Conservation (phyloP, 768 basidiomycete genomes). For the Auriscalpium orientale region DNA sequence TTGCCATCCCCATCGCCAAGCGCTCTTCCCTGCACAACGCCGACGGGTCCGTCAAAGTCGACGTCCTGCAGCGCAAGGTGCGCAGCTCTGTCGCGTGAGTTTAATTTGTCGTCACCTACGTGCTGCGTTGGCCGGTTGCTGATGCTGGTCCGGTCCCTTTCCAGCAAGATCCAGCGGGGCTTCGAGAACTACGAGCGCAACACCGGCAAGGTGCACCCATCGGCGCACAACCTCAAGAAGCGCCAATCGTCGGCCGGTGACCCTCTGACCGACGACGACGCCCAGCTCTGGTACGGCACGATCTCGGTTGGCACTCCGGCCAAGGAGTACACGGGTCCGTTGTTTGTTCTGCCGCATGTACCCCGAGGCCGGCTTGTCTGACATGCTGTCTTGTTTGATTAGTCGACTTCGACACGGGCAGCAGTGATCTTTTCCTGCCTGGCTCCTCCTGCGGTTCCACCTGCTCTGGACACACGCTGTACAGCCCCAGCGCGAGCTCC, state of each 20-base stretch:
- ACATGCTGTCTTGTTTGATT: too few species aligned
- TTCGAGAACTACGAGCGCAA: neutral
- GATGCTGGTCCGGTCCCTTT: neutral
- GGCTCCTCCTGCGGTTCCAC: neutral
- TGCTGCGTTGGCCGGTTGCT: too few species aligned
- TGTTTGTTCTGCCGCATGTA: too few species aligned
- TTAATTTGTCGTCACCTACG: neutral
- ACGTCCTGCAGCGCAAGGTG: neutral
- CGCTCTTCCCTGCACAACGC: neutral
- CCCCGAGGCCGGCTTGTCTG: too few species aligned
- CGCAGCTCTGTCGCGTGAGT: neutral
- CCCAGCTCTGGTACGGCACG: slow-evolving; percentile 5
- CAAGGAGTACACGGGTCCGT: slow-evolving; percentile 1
- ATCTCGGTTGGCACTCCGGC: slow-evolving; percentile 4
- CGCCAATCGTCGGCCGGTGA: neutral
- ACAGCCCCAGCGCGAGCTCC: neutral
- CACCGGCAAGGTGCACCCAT: slow-evolving; percentile 1
- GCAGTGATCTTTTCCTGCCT: neutral
- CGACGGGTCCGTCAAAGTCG: neutral
- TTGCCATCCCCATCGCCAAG: neutral
- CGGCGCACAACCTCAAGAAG: neutral
- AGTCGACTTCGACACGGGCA: slow-evolving; percentile 2
- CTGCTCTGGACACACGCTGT: neutral
- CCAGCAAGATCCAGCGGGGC: neutral
- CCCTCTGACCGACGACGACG: neutral